Percentiles rank a stretch among this genome's conserved stretches.
phyloP scores from a whole-genome alignment of 805 yeast species.

The Pichia manshurica region DNA sequence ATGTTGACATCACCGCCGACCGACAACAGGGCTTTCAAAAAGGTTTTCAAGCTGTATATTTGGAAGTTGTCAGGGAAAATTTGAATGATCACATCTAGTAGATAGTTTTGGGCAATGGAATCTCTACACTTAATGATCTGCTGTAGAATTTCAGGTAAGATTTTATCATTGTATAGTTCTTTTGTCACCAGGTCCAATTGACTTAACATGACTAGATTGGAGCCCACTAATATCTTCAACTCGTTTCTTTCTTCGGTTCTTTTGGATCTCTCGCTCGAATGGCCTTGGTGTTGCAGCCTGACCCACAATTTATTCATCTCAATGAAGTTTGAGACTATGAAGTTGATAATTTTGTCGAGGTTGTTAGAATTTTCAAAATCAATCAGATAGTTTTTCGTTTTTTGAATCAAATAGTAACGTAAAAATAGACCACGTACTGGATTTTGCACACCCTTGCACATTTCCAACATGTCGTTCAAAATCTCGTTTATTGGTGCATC shows the following conservation, averaged over 20 bases:
- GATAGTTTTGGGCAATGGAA: conserved; percentile 84
- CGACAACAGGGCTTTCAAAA: conserved; percentile 58
- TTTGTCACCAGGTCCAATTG: conserved; percentile 74
- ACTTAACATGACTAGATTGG: conserved; percentile 82
- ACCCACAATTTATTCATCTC: conserved; percentile 99
- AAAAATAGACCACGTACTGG: conserved; percentile 89
- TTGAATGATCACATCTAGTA: conserved; percentile 86
- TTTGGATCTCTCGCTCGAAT: conserved; percentile 69
- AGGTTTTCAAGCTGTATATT: conserved; percentile 59
- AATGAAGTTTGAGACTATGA: conserved; percentile 78
- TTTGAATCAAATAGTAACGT: conserved; percentile 81
- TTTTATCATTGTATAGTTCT: conserved; percentile 39
- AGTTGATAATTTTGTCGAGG: conserved; percentile 65
- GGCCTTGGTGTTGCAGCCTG: conserved; percentile 92
- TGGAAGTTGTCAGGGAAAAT: conserved; percentile 95
- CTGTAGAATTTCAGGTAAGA: conserved; percentile 77
- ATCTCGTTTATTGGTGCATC: conserved; percentile 81
- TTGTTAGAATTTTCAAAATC: conserved; percentile 25
- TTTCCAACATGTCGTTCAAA: conserved; percentile 93
- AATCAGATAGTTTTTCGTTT: conserved; percentile 65
- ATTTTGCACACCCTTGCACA: conserved; percentile 95
- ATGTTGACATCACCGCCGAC: conserved; percentile 68
- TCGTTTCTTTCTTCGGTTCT: conserved; percentile 79
- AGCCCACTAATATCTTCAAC: conserved; percentile 85
- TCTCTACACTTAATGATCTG: conserved; percentile 92